A percentile compares a stretch with the other conserved stretches of the same genome.
These are phyloP conservation scores for Eucalyptus marginata DNA, from an alignment of 345 rosid genomes.

Conservation along the genomic window DNA sequence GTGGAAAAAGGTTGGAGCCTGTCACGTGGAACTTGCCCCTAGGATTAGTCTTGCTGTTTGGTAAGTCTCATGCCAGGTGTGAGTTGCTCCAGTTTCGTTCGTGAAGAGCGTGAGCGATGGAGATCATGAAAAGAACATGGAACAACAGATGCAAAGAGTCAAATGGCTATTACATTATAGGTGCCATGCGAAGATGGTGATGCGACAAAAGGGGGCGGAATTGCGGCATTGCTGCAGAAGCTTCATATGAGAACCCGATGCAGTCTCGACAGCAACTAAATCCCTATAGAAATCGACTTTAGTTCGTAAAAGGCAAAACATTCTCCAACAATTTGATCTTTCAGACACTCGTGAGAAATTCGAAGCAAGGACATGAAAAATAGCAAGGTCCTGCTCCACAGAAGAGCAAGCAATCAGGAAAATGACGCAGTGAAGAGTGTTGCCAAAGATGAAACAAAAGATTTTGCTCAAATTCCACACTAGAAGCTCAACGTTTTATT, in stretches of 20 bases:
- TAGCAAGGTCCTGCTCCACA: neutral
- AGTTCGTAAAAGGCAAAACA: neutral
- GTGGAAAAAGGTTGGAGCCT: neutral
- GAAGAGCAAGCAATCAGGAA: neutral
- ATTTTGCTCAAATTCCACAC: neutral
- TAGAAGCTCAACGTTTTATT: neutral
- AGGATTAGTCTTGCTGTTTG: neutral
- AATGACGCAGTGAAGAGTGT: neutral
- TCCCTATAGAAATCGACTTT: neutral
- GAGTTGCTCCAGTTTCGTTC: neutral
- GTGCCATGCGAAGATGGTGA: neutral
- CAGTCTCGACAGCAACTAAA: neutral
- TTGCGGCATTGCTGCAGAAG: neutral
- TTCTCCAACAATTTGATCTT: neutral
- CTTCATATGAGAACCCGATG: neutral
- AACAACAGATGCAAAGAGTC: neutral
- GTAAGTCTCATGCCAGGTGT: neutral
- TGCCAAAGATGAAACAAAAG: neutral
- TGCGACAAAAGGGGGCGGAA: neutral
- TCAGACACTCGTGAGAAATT: neutral
- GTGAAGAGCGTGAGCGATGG: neutral
- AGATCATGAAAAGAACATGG: neutral
- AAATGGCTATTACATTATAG: neutral
- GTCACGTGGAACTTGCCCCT: neutral
- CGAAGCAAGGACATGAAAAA: neutral